phyloP scores from a whole-genome alignment of 305 asterid genomes.

The Fraxinus paxiana region DNA sequence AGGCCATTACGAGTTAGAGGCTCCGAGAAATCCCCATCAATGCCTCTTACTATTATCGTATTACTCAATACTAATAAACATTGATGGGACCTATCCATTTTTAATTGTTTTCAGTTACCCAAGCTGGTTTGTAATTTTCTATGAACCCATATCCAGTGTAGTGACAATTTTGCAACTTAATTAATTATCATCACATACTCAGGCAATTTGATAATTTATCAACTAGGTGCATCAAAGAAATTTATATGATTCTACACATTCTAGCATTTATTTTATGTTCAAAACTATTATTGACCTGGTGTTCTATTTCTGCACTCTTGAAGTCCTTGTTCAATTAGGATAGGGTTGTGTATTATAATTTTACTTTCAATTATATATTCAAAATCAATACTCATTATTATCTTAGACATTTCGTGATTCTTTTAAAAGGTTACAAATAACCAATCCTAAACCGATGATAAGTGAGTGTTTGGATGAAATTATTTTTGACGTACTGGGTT shows the following conservation, averaged over 20 bases:
- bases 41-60: not conserved
- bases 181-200: not conserved
- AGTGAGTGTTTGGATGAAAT: not conserved
- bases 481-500: too few relatives aligned
- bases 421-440: not conserved
- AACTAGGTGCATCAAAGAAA: not conserved
- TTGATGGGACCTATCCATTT: not conserved
- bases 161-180: not conserved
- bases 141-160: not conserved
- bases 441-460: not conserved
- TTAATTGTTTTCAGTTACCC: not conserved
- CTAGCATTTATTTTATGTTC: not conserved
- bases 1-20: slow-evolving; percentile 23
- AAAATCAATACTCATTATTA: not conserved
- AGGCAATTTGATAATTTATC: not conserved
- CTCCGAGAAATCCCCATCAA: not conserved
- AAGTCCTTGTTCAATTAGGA: not conserved
- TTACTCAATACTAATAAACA: not conserved
- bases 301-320: not conserved
- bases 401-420: not conserved
- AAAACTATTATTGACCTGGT: not conserved
- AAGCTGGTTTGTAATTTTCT: not conserved
- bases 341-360: not conserved
- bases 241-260: not conserved
- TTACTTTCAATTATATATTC: not conserved